phyloP scores from a whole-genome alignment of 352 stramenopile species.

The Globisporangium middletonii region DNA sequence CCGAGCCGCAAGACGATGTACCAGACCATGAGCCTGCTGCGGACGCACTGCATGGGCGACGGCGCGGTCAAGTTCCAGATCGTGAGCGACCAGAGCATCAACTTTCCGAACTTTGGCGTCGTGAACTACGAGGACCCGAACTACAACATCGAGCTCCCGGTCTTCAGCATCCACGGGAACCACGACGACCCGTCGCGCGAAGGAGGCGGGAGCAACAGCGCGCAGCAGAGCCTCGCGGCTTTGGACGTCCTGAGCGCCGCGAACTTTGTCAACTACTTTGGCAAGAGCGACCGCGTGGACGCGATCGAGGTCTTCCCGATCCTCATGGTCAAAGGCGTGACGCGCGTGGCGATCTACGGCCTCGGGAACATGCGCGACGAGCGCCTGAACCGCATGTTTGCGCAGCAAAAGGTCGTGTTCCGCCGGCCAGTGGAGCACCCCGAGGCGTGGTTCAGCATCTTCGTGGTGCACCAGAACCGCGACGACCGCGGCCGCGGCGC shows the following conservation, averaged over 20 bases:
- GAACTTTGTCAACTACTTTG: conserved; percentile 99
- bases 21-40: conserved; percentile 96
- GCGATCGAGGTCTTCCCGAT: conserved; percentile 95
- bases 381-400: conserved; percentile 97
- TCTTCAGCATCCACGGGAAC: conserved; percentile 99
- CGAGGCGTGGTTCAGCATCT: conserved; percentile 96
- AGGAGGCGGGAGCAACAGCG: conserved; percentile 34
- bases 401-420: conserved; percentile 94
- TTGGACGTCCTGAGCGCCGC: conserved; percentile 93
- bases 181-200: conserved; percentile 98
- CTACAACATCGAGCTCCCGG: conserved; percentile 91
- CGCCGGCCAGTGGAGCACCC: conserved; percentile 71
- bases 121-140: conserved; percentile 98
- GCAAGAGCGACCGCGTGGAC: conserved; percentile 90
- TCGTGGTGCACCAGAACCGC: conserved; percentile 99
- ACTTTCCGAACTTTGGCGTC: conserved; percentile 85
- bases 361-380: conserved; percentile 98
- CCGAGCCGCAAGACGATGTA: conserved; percentile 94
- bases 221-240: conserved; percentile 86
- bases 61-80: conserved; percentile 80
- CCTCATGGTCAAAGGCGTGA: conserved; percentile 93
- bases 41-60: conserved; percentile 93
- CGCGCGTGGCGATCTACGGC: conserved; percentile 96
- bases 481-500: conserved; percentile 86
- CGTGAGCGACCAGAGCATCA: conserved; percentile 87